Evolutionary conservation across 257 asterid species (phyloP), one percentile per base, ranked within the genome.

Genomic region (Eustoma russellianum): DNA sequence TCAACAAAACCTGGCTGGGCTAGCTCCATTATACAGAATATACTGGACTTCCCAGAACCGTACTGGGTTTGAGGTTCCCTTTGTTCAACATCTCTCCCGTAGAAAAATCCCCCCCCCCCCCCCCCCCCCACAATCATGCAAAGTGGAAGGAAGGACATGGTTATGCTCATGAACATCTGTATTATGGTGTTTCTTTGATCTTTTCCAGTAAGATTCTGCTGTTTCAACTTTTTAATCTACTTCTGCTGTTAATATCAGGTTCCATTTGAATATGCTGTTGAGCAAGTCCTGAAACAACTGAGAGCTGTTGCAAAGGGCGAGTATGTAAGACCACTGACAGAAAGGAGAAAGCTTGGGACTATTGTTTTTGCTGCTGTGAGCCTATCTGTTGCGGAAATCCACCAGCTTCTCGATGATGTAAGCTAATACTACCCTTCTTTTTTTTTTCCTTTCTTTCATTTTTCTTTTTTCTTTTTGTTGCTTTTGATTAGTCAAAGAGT

Each of bases 321-420:
- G 48, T 86, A 86, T 44, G 56, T 33, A 46, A 64, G 86, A 17
- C 95, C 94, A n/a, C 65, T 67, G 56, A 64, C 67, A 44, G 95
- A 84, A 77, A 81, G 59, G 69, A 68, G 93, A 59, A 80, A 67
- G 53, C 70, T 82, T 48, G 94, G 88, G 14, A 47, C 81, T 59
- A 87, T 84, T 5, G 83, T 79, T 63, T 87, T 73, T 66, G 96
- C 94, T 44, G 96, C 96, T 45, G 77, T 91, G 63, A 80, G 57
- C 60, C 82, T 91, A 51, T 93, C 95, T 2, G 84, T 77, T 66
- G 40, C 86, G 44, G 95, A 84, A 52, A 69, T 91, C 58, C 60
- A 65, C 9, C 66, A 43, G 66, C 81, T 84, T 69, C 77, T 91
- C 46, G 46, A 51, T 47, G 56, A 48, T 53, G 96, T 86, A 75